These are phyloP conservation scores for Royoungia palumana DNA, from an alignment of 768 basidiomycete species.

Conservation along the genomic window DNA sequence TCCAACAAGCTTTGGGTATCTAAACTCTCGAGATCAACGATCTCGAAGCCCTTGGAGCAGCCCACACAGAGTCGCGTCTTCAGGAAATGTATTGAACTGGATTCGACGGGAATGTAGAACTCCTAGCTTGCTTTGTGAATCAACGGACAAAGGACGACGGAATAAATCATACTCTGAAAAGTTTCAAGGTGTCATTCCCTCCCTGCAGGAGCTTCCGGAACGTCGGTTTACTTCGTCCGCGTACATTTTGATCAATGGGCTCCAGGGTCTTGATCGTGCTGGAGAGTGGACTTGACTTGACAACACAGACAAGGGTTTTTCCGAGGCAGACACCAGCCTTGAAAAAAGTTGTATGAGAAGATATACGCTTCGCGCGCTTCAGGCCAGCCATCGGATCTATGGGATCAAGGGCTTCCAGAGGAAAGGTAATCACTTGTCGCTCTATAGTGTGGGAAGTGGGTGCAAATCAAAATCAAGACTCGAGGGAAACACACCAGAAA, in stretches of 20 bases:
- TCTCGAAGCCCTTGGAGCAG: conserved; percentile 96
- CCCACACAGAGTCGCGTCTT: conserved; percentile 98
- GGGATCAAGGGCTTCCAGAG: conserved; percentile 86
- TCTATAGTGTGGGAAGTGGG: conserved; percentile 45
- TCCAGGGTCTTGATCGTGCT: conserved; percentile 98
- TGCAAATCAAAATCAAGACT: neutral
- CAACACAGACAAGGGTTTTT: conserved; percentile 90
- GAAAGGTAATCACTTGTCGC: conserved; percentile 94
- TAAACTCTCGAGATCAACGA: conserved; percentile 94
- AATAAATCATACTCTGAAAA: conserved; percentile 68
- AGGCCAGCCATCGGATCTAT: conserved; percentile 87
- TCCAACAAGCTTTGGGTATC: conserved; percentile 96
- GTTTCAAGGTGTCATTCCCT: conserved; percentile 87
- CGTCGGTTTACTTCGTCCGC: conserved; percentile 81
- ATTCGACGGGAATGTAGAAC: conserved; percentile 98
- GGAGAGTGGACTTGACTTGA: conserved; percentile 91
- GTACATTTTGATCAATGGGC: conserved; percentile 85
- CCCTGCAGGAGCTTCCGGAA: conserved; percentile 93
- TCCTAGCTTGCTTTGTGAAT: conserved; percentile 51
- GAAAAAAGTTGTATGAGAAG: conserved; percentile 96
- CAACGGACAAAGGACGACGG: neutral
- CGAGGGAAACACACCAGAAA: conserved; percentile 66
- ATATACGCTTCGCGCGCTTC: conserved; percentile 92
- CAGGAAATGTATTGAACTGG: conserved; percentile 93
- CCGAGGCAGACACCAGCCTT: conserved; percentile 93